phyloP scores from a whole-genome alignment of 345 rosid genomes.

The Linum trigynum region DNA sequence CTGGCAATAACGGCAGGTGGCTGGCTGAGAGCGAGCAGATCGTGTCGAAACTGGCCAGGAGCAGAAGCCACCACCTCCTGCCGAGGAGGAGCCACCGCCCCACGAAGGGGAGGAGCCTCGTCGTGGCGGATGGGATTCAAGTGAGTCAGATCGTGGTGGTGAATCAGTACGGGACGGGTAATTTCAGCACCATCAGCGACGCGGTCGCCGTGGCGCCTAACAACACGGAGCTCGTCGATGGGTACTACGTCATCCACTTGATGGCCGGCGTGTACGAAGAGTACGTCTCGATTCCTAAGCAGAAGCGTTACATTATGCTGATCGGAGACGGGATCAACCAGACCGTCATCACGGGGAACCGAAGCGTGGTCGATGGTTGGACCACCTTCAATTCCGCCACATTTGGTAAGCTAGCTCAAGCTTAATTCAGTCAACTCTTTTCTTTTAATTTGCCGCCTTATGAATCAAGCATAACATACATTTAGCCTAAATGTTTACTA shows the following conservation, averaged over 20 bases:
- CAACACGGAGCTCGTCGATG: not conserved
- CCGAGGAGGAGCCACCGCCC: not conserved
- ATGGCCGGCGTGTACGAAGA: not conserved
- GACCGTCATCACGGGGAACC: not conserved
- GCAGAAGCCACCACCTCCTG: not conserved
- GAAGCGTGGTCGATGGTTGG: slow-evolving; percentile 2
- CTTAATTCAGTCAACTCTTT: too few species aligned
- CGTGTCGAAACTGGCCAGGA: not conserved
- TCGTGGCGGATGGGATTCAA: not conserved
- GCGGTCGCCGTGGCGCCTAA: not conserved
- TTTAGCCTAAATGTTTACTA: too few species aligned
- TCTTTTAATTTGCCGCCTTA: too few species aligned
- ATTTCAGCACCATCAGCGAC: not conserved
- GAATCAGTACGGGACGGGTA: not conserved
- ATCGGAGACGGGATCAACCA: not conserved
- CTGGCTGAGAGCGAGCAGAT: not conserved
- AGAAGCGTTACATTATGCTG: not conserved
- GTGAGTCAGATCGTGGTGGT: not conserved
- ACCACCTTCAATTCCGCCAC: not conserved
- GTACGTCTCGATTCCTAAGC: not conserved
- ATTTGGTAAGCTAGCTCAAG: too few species aligned
- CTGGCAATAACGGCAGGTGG: not conserved
- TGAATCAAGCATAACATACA: too few species aligned
- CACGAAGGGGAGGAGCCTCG: not conserved
- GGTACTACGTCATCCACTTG: not conserved